A percentile compares a stretch with the other conserved stretches of the same genome.
Evolutionary conservation across 352 stramenopile species (phyloP).

Genomic region (Thalassiosira hispida): DNA sequence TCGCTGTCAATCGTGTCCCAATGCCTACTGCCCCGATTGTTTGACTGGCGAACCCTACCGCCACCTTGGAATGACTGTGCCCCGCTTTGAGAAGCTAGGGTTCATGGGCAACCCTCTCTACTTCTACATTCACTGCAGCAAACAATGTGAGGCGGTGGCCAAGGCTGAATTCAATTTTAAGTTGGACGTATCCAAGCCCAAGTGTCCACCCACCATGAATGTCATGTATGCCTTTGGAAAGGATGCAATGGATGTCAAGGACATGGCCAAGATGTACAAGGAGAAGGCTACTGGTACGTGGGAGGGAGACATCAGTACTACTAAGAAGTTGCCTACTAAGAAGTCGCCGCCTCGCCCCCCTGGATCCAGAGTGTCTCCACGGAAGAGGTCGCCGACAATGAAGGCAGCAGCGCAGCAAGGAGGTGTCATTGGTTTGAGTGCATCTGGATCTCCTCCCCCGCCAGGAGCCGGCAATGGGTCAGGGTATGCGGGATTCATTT

Average conservation of each 20-base stretch:
- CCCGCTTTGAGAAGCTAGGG: slow-evolving; percentile 75
- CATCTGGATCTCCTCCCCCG: too few relatives aligned
- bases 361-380: background rate
- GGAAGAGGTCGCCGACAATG: background rate
- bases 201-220: slow-evolving; percentile 56
- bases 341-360: background rate
- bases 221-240: slow-evolving; percentile 60
- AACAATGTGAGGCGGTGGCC: slow-evolving; percentile 59
- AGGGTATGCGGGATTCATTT: too few relatives aligned
- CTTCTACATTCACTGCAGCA: slow-evolving; percentile 80
- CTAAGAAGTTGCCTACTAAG: background rate
- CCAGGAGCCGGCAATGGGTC: too few relatives aligned
- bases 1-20: slow-evolving; percentile 80
- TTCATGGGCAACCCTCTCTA: slow-evolving; percentile 71
- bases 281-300: slow-evolving; percentile 21
- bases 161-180: slow-evolving; percentile 64
- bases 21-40: slow-evolving; percentile 85
- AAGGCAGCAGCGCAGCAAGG: background rate
- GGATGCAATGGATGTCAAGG: slow-evolving; percentile 42
- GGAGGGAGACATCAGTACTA: background rate
- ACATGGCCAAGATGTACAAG: slow-evolving; percentile 29
- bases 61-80: slow-evolving; percentile 57
- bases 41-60: slow-evolving; percentile 67
- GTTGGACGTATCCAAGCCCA: slow-evolving; percentile 12
- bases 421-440: background rate